Evolutionary conservation across 176 grass and related monocot genomes (phyloP).

Genomic region (Triticum dicoccoides): DNA sequence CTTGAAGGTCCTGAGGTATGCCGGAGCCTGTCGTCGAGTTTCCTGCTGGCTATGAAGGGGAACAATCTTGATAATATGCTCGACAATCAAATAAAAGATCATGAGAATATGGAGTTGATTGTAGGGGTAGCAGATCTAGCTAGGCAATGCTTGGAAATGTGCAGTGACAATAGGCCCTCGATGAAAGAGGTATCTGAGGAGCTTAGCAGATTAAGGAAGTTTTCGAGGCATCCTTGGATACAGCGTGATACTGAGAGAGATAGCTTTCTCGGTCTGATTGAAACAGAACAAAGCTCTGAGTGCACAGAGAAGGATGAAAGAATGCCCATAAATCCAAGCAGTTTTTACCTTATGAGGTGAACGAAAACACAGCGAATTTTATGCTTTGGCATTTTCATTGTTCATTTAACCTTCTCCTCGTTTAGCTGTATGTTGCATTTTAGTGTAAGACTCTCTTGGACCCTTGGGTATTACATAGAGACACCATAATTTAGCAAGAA

Average conservation of each 20-base stretch:
- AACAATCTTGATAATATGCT: slow-evolving; percentile 3
- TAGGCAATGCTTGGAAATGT: slow-evolving; percentile 19
- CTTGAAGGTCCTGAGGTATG: slow-evolving; percentile 5
- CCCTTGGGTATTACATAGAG: not conserved
- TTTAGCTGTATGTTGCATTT: not conserved
- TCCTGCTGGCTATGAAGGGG: slow-evolving; percentile 13
- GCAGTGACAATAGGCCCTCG: not conserved
- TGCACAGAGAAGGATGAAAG: not conserved
- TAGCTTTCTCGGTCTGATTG: not conserved
- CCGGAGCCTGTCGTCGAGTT: not conserved
- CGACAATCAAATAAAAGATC: not conserved
- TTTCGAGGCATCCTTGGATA: not conserved
- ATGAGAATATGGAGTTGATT: not conserved
- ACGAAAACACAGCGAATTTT: not conserved
- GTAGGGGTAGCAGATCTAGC: not conserved
- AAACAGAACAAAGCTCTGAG: not conserved
- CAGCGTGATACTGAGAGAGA: not conserved
- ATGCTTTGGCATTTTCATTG: not conserved
- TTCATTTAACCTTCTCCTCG: not conserved
- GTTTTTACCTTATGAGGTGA: not conserved
- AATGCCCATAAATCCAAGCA: not conserved
- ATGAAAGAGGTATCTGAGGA: slow-evolving; percentile 22
- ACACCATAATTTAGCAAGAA: not conserved
- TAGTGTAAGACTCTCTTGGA: not conserved
- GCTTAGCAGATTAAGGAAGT: slow-evolving; percentile 13